Percentiles rank a stretch among this genome's conserved stretches.
These are phyloP conservation scores for Actinomortierella ambigua DNA, from an alignment of 371 early-diverging fungal genomes.

Conservation along the genomic window DNA sequence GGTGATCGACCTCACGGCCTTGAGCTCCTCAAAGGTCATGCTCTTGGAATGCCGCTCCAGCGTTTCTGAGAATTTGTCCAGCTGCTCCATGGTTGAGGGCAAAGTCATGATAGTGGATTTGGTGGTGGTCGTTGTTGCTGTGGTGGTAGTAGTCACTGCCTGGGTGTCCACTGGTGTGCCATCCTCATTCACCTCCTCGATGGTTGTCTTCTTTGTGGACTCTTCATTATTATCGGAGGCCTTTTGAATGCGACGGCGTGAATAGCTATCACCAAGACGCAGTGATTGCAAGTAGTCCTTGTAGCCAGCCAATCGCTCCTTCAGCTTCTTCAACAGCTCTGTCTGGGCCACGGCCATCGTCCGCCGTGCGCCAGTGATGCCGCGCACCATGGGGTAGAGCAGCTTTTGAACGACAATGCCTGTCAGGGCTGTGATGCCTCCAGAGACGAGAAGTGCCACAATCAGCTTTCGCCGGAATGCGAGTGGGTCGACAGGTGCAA, in stretches of 20 bases:
- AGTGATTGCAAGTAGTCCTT: constrained; percentile 31
- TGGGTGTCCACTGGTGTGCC: background rate
- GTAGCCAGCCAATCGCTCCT: constrained; percentile 36
- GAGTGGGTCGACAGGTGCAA: constrained; percentile 23
- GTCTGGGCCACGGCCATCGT: constrained; percentile 40
- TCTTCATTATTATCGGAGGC: constrained; percentile 5
- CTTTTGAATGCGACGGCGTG: constrained; percentile 13
- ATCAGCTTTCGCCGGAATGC: constrained; percentile 44
- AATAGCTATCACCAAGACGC: constrained; percentile 24
- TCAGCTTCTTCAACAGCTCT: constrained; percentile 39
- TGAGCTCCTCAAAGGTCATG: constrained; percentile 38
- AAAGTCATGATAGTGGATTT: constrained; percentile 5
- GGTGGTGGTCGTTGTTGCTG: background rate
- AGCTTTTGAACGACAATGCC: constrained; percentile 44
- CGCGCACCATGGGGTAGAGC: constrained; percentile 42
- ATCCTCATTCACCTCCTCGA: constrained; percentile 24
- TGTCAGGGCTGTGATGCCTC: constrained; percentile 32
- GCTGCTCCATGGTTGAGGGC: constrained; percentile 28
- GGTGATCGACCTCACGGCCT: constrained; percentile 33
- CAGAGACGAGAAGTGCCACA: constrained; percentile 44
- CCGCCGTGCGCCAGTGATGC: constrained; percentile 45
- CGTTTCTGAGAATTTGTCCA: constrained; percentile 32
- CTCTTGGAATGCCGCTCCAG: constrained; percentile 24
- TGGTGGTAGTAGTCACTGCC: background rate
- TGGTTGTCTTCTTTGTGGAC: constrained; percentile 23